Percentiles rank a stretch among this genome's conserved stretches.
Evolutionary conservation across 768 basidiomycete species (phyloP).

Genomic region (Phallus indusiatus): DNA sequence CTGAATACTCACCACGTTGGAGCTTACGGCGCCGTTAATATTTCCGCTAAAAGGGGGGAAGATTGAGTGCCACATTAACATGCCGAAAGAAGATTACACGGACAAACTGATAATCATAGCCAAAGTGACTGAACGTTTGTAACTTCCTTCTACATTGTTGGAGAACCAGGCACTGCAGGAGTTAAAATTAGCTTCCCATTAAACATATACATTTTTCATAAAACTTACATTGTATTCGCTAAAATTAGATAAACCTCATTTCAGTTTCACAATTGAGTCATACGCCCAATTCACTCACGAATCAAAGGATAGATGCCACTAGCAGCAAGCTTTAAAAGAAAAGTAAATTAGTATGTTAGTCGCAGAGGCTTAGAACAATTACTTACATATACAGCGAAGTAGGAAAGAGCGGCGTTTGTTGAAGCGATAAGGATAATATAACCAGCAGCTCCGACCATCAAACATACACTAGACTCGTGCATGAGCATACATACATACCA

Average conservation of each 20-base stretch:
- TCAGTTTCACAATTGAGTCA: background rate
- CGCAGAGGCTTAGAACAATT: background rate
- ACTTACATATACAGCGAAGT: conserved; percentile 60
- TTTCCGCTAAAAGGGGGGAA: conserved; percentile 41
- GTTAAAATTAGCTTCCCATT: background rate
- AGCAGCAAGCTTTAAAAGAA: conserved; percentile 21
- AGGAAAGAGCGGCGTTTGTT: conserved; percentile 52
- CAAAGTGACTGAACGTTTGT: conserved; percentile 64
- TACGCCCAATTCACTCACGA: conserved; percentile 31
- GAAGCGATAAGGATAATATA: conserved; percentile 66
- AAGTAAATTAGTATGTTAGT: background rate
- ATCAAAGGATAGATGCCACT: conserved; percentile 65
- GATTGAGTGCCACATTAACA: background rate
- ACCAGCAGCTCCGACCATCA: conserved; percentile 32
- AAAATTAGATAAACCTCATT: background rate
- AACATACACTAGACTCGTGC: conserved; percentile 6
- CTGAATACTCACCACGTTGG: conserved; percentile 49
- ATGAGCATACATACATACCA: background rate
- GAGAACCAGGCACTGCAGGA: conserved; percentile 40
- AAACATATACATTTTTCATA: background rate
- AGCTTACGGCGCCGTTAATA: conserved; percentile 67
- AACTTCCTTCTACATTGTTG: conserved; percentile 67
- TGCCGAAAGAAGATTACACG: conserved; percentile 16
- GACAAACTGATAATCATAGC: conserved; percentile 62
- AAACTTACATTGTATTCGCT: conserved; percentile 51